phyloP scores from a whole-genome alignment of 192 early-diverging fungal genomes.

The Umbelopsis sp. region DNA sequence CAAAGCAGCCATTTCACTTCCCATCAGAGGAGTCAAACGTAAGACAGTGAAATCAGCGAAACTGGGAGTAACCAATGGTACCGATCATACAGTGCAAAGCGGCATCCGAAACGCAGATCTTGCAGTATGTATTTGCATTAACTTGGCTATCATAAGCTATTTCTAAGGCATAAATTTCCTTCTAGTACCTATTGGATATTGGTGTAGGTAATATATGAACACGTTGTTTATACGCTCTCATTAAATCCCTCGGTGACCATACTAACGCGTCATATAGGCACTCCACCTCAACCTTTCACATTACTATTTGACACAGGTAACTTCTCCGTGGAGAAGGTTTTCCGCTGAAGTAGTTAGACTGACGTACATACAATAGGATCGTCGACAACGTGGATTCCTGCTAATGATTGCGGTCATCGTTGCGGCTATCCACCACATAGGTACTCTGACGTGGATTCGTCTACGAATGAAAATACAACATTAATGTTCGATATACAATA shows the following conservation, averaged over 20 bases:
- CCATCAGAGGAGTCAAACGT: background rate
- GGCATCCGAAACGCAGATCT: slow-evolving; percentile 10
- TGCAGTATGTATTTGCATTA: background rate
- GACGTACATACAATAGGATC: slow-evolving; percentile 14
- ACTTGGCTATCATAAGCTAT: too few species aligned
- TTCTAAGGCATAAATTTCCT: too few species aligned
- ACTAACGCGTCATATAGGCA: slow-evolving; percentile 13
- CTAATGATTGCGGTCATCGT: slow-evolving; percentile 18
- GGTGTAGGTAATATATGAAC: background rate
- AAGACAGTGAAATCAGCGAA: background rate
- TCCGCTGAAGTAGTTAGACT: background rate
- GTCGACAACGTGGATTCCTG: slow-evolving; percentile 36
- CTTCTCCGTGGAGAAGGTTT: background rate
- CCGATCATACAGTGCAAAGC: background rate
- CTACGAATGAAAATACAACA: slow-evolving; percentile 3
- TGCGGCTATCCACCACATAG: slow-evolving; percentile 31
- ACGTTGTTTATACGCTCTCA: too few species aligned
- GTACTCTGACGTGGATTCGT: slow-evolving; percentile 1
- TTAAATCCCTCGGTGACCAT: too few species aligned
- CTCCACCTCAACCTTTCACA: slow-evolving; percentile 39
- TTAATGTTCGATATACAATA: slow-evolving; percentile 29
- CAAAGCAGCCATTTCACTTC: background rate
- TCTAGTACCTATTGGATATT: background rate
- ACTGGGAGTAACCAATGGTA: background rate
- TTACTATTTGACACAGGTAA: slow-evolving; percentile 36